Conservation (phyloP, 345 rosid genomes). For the Salix exigua region DNA sequence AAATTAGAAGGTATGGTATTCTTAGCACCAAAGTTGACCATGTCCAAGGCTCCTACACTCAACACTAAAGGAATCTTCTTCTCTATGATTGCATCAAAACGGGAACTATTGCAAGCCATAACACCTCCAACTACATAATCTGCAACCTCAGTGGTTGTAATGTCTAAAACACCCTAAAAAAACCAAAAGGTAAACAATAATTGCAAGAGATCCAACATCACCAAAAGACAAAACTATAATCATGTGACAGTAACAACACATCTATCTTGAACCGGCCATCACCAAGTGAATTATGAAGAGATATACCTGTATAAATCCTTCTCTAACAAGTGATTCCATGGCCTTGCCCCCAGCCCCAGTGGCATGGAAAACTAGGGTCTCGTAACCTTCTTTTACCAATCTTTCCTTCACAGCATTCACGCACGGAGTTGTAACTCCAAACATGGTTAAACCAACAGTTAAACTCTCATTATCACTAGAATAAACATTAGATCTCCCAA, state of each 20-base stretch:
- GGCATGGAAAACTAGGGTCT: conserved; percentile 87
- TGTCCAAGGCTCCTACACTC: conserved; percentile 90
- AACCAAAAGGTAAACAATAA: conserved; percentile 1
- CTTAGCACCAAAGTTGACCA: conserved; percentile 85
- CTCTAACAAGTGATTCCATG: conserved; percentile 76
- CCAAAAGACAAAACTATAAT: not conserved
- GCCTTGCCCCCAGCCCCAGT: conserved; percentile 94
- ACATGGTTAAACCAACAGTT: conserved; percentile 88
- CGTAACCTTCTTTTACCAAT: conserved; percentile 65
- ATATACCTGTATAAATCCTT: conserved; percentile 79
- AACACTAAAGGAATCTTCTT: conserved; percentile 79
- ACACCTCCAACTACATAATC: conserved; percentile 88
- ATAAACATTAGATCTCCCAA: conserved; percentile 24
- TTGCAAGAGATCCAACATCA: not conserved
- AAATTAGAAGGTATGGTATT: conserved; percentile 67
- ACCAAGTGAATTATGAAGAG: not conserved
- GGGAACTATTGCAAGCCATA: conserved; percentile 88
- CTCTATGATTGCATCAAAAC: conserved; percentile 70
- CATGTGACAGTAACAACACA: not conserved
- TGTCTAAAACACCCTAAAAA: conserved; percentile 71
- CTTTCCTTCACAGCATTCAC: conserved; percentile 64
- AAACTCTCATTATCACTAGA: conserved; percentile 15
- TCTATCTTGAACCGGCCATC: not conserved
- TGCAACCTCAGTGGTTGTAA: conserved; percentile 94
- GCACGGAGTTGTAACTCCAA: conserved; percentile 90